Evolutionary conservation across 1,284 basidiomycete species (phyloP), one percentile per base, ranked within the genome.

Genomic region (Boletus smithii): DNA sequence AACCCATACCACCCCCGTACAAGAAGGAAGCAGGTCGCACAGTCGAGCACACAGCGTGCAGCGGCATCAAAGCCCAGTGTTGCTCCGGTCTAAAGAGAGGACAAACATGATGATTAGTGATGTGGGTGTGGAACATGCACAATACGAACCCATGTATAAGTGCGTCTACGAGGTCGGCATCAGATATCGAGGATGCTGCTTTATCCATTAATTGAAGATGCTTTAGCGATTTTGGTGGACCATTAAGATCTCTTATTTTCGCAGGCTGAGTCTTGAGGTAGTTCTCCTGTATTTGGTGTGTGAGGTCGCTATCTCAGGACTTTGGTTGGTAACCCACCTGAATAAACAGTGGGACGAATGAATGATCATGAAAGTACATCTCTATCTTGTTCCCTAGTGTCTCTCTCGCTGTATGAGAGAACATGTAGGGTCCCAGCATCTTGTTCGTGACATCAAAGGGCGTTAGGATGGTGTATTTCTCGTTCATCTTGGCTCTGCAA

Each of bases 331-430:
- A 31, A 48, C 49, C 4, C 22, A 91, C 91, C 75, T 95, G 91
- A 42, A 98, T 90, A 72, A 99, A 98, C 24, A 99, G 71, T 0
- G 95, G 95, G 41, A 99, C 80, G 59, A 98, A 91, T 1, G 85
- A 81, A 60, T 92, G 89, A 64, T 99, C 97, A 52, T 97, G 93
- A 71, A 98, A 99, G 69, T 98, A 99, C 52, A 91, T 70, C 54
- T 98, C 95, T 72, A 97, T 90, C 73, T 97, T 97, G 59, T 98
- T 92, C 39, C 80, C 83, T 8, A 99, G 73, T 0, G 88, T 86
- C 65, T 94, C 85, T 42, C 85, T 79, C 39, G 85, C 82, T 0
- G 88, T 95, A 14, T 78, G 65, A 4, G 89, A 88, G 69, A 95
- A 99, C 53, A 93, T 74, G 60, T 95, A 91, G 4, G 95, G 94